phyloP scores from a whole-genome alignment of 768 basidiomycete genomes.

The Macrolepiota dolichaula region DNA sequence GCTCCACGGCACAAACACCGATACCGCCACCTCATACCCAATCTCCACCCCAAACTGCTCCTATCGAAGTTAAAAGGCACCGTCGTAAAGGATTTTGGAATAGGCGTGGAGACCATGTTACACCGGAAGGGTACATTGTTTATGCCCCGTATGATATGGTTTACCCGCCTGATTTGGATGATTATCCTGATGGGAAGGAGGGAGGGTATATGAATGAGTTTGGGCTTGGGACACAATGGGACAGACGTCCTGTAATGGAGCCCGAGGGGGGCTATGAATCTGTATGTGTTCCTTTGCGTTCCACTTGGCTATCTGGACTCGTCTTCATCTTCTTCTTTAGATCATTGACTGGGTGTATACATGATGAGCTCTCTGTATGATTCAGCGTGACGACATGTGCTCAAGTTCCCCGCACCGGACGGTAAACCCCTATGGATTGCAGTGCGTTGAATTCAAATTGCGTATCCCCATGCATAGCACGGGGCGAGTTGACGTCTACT shows the following conservation, averaged over 20 bases:
- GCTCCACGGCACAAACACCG: neutral
- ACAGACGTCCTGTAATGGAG: slow-evolving; percentile 48
- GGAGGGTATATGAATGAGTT: slow-evolving; percentile 50
- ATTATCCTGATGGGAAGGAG: slow-evolving; percentile 42
- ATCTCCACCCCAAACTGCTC: slow-evolving; percentile 14
- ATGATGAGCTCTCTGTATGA: too few species aligned
- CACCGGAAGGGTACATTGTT: slow-evolving; percentile 51
- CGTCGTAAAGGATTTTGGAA: slow-evolving; percentile 68
- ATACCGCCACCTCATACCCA: neutral
- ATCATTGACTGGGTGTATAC: slow-evolving; percentile 24
- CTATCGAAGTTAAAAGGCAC: slow-evolving; percentile 14
- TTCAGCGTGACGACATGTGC: too few species aligned
- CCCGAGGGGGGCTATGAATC: slow-evolving; percentile 54
- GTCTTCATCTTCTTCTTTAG: neutral
- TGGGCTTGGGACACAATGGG: slow-evolving; percentile 38
- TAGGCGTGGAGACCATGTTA: slow-evolving; percentile 69
- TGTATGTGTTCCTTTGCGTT: slow-evolving; percentile 12
- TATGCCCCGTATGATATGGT: slow-evolving; percentile 55
- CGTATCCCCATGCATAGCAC: too few species aligned
- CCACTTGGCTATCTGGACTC: neutral
- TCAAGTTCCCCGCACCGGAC: too few species aligned
- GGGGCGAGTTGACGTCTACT: too few species aligned
- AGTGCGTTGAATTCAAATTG: too few species aligned
- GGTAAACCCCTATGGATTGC: too few species aligned
- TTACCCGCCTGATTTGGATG: slow-evolving; percentile 58